A percentile compares a stretch with the other conserved stretches of the same genome.
Conservation (phyloP, 495 filamentous ascomycete species). For the Tuber calosporum region DNA sequence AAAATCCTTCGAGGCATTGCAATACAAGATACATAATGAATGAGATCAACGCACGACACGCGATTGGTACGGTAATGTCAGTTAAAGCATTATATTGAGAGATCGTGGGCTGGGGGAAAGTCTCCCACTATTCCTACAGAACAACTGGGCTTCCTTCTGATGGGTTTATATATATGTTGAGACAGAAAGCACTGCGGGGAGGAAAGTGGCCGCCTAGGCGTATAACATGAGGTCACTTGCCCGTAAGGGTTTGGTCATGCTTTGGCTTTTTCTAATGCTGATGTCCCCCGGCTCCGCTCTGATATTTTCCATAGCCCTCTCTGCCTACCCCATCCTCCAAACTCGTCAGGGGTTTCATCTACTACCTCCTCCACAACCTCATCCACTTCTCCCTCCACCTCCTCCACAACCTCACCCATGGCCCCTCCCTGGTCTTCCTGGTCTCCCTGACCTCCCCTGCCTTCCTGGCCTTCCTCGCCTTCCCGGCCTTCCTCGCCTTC, state of each 20-base stretch:
- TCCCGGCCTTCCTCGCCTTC: too few relatives aligned
- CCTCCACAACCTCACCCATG: background rate
- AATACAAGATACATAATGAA: background rate
- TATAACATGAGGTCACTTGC: too few relatives aligned
- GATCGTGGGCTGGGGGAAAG: background rate
- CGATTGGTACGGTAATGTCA: background rate
- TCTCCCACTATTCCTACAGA: background rate
- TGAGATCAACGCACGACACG: background rate
- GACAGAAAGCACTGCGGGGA: too few relatives aligned
- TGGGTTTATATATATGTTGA: background rate
- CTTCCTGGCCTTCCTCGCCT: too few relatives aligned
- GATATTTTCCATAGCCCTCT: background rate
- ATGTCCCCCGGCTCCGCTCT: background rate
- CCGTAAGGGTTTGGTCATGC: background rate
- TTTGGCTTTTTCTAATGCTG: too few relatives aligned
- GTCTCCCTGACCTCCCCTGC: too few relatives aligned
- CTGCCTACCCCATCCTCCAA: background rate
- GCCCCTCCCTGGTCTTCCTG: background rate
- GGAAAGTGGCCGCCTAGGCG: too few relatives aligned
- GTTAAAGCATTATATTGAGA: background rate
- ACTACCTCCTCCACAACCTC: background rate
- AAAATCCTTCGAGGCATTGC: background rate
- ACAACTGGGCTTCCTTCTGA: background rate
- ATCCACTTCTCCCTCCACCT: too few relatives aligned
- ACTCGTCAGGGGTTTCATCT: too few relatives aligned